These are phyloP conservation scores for Aspergillus coremiiformis DNA, from an alignment of 495 filamentous ascomycete species.

Conservation along the genomic window DNA sequence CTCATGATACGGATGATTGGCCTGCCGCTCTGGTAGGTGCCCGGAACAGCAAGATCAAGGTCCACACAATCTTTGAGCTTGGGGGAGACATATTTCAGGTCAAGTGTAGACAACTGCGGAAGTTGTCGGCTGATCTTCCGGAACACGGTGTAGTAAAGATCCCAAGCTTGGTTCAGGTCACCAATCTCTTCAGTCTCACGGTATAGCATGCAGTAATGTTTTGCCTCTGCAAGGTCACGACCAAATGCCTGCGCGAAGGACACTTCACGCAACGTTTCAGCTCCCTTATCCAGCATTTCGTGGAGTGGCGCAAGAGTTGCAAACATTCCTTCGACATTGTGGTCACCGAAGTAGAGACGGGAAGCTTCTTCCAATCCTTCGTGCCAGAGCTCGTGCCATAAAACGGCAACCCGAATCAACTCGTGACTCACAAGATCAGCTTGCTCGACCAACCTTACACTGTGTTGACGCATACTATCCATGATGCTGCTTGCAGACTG, in stretches of 20 bases:
- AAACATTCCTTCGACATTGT: conserved; percentile 97
- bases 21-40: conserved; percentile 85
- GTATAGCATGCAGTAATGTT: conserved; percentile 92
- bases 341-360: conserved; percentile 84
- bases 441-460: conserved; percentile 87
- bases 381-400: conserved; percentile 99
- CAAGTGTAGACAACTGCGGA: conserved; percentile 83
- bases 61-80: conserved; percentile 74
- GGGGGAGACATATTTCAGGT: conserved; percentile 92
- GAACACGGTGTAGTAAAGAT: conserved; percentile 97
- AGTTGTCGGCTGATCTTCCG: conserved; percentile 90
- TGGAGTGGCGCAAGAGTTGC: conserved; percentile 82
- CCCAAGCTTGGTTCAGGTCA: conserved; percentile 96
- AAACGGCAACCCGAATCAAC: conserved; percentile 88
- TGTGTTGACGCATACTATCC: conserved; percentile 96
- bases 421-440: conserved; percentile 91
- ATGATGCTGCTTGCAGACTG: conserved; percentile 85
- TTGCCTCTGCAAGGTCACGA: conserved; percentile 85
- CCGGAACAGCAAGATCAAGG: conserved; percentile 86
- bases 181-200: conserved; percentile 77
- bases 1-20: conserved; percentile 77
- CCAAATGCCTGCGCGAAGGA: conserved; percentile 98
- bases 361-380: conserved; percentile 98
- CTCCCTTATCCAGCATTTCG: conserved; percentile 79
- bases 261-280: conserved; percentile 88